Evolutionary conservation across 352 stramenopile genomes (phyloP), one percentile per base, ranked within the genome.

Genomic region (Pythium sukuiense): DNA sequence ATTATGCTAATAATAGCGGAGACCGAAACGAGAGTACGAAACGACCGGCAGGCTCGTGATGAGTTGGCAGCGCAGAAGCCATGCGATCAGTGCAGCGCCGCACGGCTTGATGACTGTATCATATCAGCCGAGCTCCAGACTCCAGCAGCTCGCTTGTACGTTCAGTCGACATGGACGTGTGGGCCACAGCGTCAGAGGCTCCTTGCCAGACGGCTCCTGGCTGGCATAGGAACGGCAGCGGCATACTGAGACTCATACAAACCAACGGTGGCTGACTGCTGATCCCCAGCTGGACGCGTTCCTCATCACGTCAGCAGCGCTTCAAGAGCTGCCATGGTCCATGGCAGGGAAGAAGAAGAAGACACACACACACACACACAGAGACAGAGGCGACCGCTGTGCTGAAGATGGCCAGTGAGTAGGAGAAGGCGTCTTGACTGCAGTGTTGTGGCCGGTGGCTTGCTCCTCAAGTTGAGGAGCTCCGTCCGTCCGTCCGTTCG

Each of bases 241-340:
- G 9, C 2, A 7, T 45, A 14, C 37, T n/a, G 37, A 24, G 20
- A 24, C 20, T 24, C 20, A 24, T 24, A 24, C 20, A 24, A 24
- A 24, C 20, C 20, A 24, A 24, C 24, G 24, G 39, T 52, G 45
- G 45, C 45, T 52, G 45, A 52, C 45, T 20, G 45, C 45, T 52
- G 45, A 52, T 52, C 45, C 18, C 45, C 45, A 52, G 45, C 45
- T 52, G 45, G 45, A 29, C 45, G 3, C 45, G 45, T 29, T 52
- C n/a, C 45, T 52, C 45, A 52, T 52, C 45, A 52, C 45, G 20
- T 27, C 45, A 52, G 39, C 39, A 48, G 39, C 13, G 39, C 39
- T 48, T 48, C 39, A 48, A 24, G 14, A 24, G 20, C 20, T 24
- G 20, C 8, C 39, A 52, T 5, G 20, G 20, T 24, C 20, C 20